Evolutionary conservation across 2,329 filamentous ascomycete species (phyloP).

Genomic region (Trichoderma hamatum): DNA sequence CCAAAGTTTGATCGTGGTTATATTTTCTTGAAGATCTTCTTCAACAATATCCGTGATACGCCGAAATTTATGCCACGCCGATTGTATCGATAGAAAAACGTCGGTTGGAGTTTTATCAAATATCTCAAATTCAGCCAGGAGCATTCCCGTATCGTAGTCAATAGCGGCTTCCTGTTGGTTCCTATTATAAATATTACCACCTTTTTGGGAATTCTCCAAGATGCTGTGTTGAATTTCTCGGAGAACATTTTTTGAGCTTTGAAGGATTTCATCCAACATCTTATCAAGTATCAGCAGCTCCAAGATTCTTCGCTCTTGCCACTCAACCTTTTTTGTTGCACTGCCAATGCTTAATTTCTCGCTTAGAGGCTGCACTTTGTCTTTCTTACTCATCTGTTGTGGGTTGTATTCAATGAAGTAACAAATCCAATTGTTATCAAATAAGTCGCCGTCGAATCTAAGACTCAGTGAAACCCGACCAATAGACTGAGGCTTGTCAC

Average conservation of each 20-base stretch:
- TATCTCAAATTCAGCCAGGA: too few species aligned
- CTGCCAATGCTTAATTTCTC: not conserved
- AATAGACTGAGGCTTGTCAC: not conserved
- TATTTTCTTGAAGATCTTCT: not conserved
- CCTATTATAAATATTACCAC: too few species aligned
- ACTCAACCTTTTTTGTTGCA: not conserved
- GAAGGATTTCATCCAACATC: not conserved
- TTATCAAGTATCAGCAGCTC: not conserved
- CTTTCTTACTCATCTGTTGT: too few species aligned
- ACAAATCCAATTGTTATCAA: not conserved
- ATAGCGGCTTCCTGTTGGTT: too few species aligned
- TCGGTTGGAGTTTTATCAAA: too few species aligned
- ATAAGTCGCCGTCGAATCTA: constrained; percentile 4
- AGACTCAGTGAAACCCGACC: not conserved
- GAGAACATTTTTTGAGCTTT: not conserved
- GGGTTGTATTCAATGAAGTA: not conserved
- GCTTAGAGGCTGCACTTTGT: too few species aligned
- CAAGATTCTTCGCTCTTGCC: not conserved
- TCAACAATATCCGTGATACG: not conserved
- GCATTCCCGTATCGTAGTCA: too few species aligned
- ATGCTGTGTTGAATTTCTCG: not conserved
- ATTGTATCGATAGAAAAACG: too few species aligned
- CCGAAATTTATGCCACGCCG: too few species aligned
- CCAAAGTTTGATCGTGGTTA: not conserved
- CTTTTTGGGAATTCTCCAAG: too few species aligned